These are phyloP conservation scores for Rutidosis leptorrhynchoides DNA, from an alignment of 129 eudicot genomes.

Conservation along the genomic window DNA sequence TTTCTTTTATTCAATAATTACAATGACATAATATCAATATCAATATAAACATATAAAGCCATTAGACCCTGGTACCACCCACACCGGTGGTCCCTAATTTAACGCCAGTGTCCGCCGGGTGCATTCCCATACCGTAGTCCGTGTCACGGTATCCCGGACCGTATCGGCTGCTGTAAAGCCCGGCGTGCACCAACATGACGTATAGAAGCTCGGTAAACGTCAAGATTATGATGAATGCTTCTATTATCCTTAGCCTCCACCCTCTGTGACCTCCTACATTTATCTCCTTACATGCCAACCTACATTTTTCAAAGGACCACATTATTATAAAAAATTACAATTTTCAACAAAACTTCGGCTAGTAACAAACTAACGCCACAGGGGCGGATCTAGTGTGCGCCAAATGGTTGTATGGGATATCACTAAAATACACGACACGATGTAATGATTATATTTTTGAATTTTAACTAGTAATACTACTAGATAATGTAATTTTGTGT, in stretches of 20 bases:
- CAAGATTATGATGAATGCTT: conserved; percentile 66
- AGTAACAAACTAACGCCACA: too few relatives aligned
- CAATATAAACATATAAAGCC: too few relatives aligned
- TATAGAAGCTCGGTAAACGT: conserved; percentile 57
- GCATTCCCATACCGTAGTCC: conserved; percentile 61
- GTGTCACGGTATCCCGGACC: conserved; percentile 87
- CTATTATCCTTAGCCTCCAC: conserved; percentile 73
- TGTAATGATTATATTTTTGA: too few relatives aligned
- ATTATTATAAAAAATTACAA: too few relatives aligned
- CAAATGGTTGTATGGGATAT: too few relatives aligned
- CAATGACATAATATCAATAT: not conserved
- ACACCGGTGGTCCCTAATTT: conserved; percentile 33
- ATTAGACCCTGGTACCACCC: conserved; percentile 41
- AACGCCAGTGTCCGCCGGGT: conserved; percentile 25
- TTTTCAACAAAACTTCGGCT: too few relatives aligned
- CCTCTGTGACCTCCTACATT: conserved; percentile 77
- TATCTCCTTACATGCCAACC: conserved; percentile 94
- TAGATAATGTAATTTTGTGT: too few relatives aligned
- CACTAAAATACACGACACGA: too few relatives aligned
- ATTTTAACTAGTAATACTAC: too few relatives aligned
- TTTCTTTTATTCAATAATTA: not conserved
- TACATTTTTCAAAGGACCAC: conserved; percentile 11
- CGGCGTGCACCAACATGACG: conserved; percentile 65
- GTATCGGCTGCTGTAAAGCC: conserved; percentile 63
- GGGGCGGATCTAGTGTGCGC: too few relatives aligned